Base-by-base conservation (phyloP, 352 stramenopile genomes). In the Achlya hypogyna region DNA sequence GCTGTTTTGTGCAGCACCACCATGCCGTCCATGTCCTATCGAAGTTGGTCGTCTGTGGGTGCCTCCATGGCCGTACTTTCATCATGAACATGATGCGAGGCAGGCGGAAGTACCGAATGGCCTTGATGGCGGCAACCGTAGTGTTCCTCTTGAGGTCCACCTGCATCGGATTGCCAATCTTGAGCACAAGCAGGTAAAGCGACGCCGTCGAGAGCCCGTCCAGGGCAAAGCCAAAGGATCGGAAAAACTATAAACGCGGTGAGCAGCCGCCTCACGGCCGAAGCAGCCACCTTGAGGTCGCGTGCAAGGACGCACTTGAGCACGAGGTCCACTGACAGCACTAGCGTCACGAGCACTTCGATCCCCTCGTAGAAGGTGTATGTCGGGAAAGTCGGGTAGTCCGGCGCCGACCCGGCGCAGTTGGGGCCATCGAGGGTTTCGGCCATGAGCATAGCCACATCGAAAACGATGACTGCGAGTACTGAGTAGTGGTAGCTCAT, bases 261-360 rank as follows among this genome's bases (percentile, higher is more conserved):
- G 34, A 14, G 14, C 6, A 59, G 9, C 12, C 20, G 14, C 51
- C 51, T 43, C 10, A 31, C 6, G 8, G 59, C 9, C 4, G 56
- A 42, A 9, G 35, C 18, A 52, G 53, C 63, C 42, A 69, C 65
- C 35, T 72, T 51, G 47, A 72, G 79, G 35, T 69, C 70, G 3
- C 64, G 69, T 4, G 74, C 43, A 0, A 82, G 54, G 18, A 77
- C 60, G 0, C 81, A 77, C 8, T 67, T 67, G 12, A 74, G 62
- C 0, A 85, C 4, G 16, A 89, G 74, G 45, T 92, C 83, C 8
- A 87, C 63, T 12, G 80, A 78, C 51, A 87, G 89, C 29, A 85
- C 34, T 2, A 53, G 56, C 6, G 79, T 74, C 53, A 90, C 76
- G 18, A 86, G 52, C 0, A 63, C 43, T 51, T 89, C 78, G 5